phyloP scores from a whole-genome alignment of 768 basidiomycete genomes.

The Tulasnella calospora region DNA sequence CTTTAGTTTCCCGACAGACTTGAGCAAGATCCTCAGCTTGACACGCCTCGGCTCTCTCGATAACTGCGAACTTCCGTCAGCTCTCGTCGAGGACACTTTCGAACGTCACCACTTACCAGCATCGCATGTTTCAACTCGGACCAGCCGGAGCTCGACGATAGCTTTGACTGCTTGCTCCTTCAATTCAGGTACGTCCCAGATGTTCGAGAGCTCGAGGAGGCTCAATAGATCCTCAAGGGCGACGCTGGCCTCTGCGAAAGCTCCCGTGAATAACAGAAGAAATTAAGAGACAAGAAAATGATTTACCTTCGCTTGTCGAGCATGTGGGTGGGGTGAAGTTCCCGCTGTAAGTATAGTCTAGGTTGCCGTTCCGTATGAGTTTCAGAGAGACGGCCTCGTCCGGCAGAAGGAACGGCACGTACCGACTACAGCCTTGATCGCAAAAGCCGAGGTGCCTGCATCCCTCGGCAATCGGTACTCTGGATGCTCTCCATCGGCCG shows the following conservation, averaged over 20 bases:
- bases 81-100: too few relatives aligned
- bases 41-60: neutral
- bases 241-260: neutral
- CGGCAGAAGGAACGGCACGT: neutral
- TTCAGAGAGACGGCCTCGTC: neutral
- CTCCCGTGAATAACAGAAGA: neutral
- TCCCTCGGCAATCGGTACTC: neutral
- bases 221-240: neutral
- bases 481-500: neutral
- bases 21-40: conserved; percentile 7
- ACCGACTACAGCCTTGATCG: neutral
- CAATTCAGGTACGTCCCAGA: neutral
- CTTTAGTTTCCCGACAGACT: conserved; percentile 4
- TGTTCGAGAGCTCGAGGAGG: conserved; percentile 10
- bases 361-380: too few relatives aligned
- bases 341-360: conserved; percentile 5
- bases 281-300: too few relatives aligned
- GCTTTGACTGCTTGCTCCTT: neutral
- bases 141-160: conserved; percentile 5
- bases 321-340: neutral
- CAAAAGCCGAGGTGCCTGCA: neutral
- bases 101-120: neutral
- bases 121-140: neutral
- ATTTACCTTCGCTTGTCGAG: neutral
- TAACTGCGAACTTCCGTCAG: neutral